phyloP scores from a whole-genome alignment of 2,329 filamentous ascomycete genomes.

The Myriosclerotinia scirpicola region DNA sequence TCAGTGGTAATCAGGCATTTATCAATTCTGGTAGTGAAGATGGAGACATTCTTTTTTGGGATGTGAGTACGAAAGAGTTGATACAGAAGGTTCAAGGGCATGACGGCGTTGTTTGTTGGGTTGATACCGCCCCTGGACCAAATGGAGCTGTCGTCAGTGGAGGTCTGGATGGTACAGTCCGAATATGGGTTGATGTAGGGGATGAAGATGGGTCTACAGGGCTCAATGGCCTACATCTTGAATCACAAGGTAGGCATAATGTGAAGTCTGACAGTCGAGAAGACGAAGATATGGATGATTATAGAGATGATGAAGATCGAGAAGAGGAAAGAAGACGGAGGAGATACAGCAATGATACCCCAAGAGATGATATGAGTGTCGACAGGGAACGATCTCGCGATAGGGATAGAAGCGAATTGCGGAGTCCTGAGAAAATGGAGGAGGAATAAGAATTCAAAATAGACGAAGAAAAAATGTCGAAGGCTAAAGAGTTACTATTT shows the following conservation, averaged over 20 bases:
- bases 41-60: constrained; percentile 83
- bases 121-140: constrained; percentile 58
- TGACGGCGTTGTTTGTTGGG: constrained; percentile 63
- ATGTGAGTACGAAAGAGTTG: constrained; percentile 80
- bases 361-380: constrained; percentile 29
- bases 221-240: constrained; percentile 28
- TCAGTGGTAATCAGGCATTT: constrained; percentile 59
- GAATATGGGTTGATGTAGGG: constrained; percentile 56
- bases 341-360: constrained; percentile 34
- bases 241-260: constrained; percentile 16
- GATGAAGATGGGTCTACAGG: constrained; percentile 29
- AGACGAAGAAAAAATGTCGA: too few species aligned
- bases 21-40: constrained; percentile 86
- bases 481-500: too few species aligned
- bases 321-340: constrained; percentile 28
- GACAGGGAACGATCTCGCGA: constrained; percentile 21
- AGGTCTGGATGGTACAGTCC: constrained; percentile 60
- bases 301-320: constrained; percentile 19
- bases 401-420: constrained; percentile 17
- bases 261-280: constrained; percentile 26
- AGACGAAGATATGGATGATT: constrained; percentile 24
- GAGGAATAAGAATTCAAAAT: constrained; percentile 24
- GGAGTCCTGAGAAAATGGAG: constrained; percentile 28
- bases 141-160: constrained; percentile 57
- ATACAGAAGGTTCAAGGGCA: constrained; percentile 65